Evolutionary conservation across 352 stramenopile species (phyloP), one percentile per base, ranked within the genome.

Genomic region (Phytopythium sindhum): DNA sequence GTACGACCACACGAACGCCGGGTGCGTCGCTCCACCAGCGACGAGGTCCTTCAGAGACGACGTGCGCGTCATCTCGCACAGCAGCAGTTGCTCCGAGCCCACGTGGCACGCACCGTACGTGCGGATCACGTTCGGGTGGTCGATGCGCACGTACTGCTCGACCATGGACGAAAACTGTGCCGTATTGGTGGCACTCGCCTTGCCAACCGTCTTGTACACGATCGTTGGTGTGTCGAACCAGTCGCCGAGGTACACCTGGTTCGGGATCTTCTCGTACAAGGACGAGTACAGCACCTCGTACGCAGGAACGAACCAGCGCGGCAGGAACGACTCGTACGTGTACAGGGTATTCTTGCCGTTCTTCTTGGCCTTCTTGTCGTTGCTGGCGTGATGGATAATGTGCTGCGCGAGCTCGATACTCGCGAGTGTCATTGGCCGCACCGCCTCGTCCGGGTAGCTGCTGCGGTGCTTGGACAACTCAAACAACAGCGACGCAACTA

Each of bases 81-180:
- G 51, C 60, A 65, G 15, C 2, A 56, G 29, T 39, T 58, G 45
- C 0, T 28, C 53, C 2, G 62, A 41, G 60, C 68, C 68, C 4
- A 75, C 68, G 45, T 74, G 68, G 29, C 64, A 74, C 14, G 68
- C 68, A 9, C 68, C 68, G 26, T 66, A 74, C 29, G 67, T 64
- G 37, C 69, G 69, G 23, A 63, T 51, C 9, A 74, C 54, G 28
- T 74, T 74, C 54, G 68, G 64, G 28, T 74, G 68, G 24, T 74
- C 45, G 29, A 74, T 35, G 55, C 55, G 55, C 21, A 51, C 35
- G 39, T 39, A 61, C 55, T 61, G 33, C 37, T 50, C 35, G 23
- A 51, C 55, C 35, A 37, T 51, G 35, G 55, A 31, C 24, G 35
- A 31, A 21, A 51, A 35, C 15, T n/a, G 24, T 17, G 41, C 39